Percentiles rank a stretch among this genome's conserved stretches.
These are phyloP conservation scores for Lichina pygmaea DNA, from an alignment of 495 filamentous ascomycete genomes.

Conservation along the genomic window DNA sequence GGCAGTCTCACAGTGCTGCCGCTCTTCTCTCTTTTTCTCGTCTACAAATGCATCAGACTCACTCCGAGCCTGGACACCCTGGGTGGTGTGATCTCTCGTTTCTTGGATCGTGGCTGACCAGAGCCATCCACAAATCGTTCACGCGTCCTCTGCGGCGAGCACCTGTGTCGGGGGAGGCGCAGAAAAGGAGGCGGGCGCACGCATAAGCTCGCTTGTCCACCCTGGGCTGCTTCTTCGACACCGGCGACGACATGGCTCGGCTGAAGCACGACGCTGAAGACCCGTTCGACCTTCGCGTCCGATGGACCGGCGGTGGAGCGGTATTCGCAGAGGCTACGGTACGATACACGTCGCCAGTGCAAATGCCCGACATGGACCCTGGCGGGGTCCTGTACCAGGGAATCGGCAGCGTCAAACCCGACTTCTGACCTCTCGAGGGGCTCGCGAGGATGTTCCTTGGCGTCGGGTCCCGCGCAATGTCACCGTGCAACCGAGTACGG, in stretches of 20 bases:
- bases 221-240: conserved; percentile 62
- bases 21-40: too few species aligned
- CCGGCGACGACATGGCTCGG: conserved; percentile 57
- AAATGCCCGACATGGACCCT: conserved; percentile 53
- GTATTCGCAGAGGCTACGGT: conserved; percentile 80
- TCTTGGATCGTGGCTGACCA: too few species aligned
- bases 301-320: conserved; percentile 46
- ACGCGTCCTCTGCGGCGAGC: too few species aligned
- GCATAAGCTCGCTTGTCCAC: conserved; percentile 90
- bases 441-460: conserved; percentile 51
- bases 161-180: too few species aligned
- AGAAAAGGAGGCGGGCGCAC: conserved; percentile 89
- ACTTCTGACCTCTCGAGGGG: conserved; percentile 50
- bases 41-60: too few species aligned
- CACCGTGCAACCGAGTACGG: conserved; percentile 85
- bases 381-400: conserved; percentile 54
- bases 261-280: conserved; percentile 49
- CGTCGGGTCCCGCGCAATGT: conserved; percentile 86
- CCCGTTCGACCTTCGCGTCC: conserved; percentile 51
- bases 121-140: too few species aligned
- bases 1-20: too few species aligned
- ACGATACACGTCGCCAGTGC: conserved; percentile 76
- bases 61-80: too few species aligned
- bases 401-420: conserved; percentile 53
- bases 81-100: too few species aligned